Evolutionary conservation across 75 land plant species (phyloP).

Genomic region (Sequoiadendron giganteum): DNA sequence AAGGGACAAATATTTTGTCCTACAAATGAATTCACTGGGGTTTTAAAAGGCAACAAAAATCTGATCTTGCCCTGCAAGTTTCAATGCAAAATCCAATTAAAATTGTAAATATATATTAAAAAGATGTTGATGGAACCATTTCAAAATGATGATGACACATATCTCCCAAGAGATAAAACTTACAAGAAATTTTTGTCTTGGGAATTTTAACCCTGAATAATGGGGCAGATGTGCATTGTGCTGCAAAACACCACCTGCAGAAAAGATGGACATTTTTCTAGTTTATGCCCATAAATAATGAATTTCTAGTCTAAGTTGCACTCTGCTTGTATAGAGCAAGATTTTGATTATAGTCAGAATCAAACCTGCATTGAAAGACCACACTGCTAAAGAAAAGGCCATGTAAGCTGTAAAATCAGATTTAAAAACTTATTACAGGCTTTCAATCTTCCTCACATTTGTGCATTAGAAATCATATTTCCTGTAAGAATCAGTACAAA

Average conservation of each 20-base stretch:
- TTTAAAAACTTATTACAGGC: background rate
- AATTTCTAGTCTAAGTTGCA: background rate
- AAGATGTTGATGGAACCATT: background rate
- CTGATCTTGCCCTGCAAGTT: background rate
- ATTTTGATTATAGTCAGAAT: background rate
- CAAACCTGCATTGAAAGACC: slow-evolving; percentile 9
- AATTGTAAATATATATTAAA: background rate
- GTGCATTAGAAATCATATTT: background rate
- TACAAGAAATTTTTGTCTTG: background rate
- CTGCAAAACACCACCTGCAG: slow-evolving; percentile 5
- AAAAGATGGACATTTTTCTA: background rate
- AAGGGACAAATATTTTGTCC: background rate
- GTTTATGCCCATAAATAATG: background rate
- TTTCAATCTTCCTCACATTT: background rate
- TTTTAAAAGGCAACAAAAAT: background rate
- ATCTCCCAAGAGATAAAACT: background rate
- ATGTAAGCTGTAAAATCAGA: background rate
- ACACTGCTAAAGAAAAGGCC: background rate
- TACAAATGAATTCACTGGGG: background rate
- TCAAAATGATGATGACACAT: background rate
- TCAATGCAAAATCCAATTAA: background rate
- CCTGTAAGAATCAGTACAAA: background rate
- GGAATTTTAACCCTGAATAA: background rate
- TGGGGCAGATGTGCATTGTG: background rate
- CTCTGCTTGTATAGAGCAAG: background rate